These are phyloP conservation scores for Geotrichum fermentans DNA, from an alignment of 1,139 yeast species.

Conservation along the genomic window DNA sequence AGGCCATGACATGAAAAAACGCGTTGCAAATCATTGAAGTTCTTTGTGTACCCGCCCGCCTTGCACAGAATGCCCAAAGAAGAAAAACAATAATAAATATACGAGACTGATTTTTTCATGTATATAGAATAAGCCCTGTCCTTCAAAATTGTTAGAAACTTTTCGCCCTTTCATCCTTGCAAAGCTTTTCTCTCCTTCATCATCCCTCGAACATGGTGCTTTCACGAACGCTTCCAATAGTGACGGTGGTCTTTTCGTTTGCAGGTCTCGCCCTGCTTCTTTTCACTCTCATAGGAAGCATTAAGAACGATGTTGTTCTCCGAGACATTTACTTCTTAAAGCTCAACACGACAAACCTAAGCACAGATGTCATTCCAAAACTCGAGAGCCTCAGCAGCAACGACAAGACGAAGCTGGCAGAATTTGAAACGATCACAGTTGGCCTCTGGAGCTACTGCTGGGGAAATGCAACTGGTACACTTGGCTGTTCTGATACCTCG, in stretches of 20 bases:
- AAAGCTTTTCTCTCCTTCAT: too few relatives aligned
- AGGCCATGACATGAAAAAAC: too few relatives aligned
- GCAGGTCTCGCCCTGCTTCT: slow-evolving; percentile 11
- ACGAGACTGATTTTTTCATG: too few relatives aligned
- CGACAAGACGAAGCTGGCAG: neutral
- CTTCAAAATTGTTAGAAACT: too few relatives aligned
- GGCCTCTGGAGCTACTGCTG: slow-evolving; percentile 15
- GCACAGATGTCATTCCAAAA: slow-evolving; percentile 7
- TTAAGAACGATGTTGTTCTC: slow-evolving; percentile 2
- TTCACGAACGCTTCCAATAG: too few relatives aligned
- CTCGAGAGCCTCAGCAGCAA: neutral
- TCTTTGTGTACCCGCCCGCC: too few relatives aligned
- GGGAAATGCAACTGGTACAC: neutral
- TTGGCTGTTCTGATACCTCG: slow-evolving; percentile 4
- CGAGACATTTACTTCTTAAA: slow-evolving; percentile 12
- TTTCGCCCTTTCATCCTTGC: too few relatives aligned
- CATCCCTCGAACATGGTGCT: too few relatives aligned
- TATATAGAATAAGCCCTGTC: too few relatives aligned
- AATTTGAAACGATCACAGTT: slow-evolving; percentile 1
- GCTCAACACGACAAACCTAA: slow-evolving; percentile 3
- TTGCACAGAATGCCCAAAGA: too few relatives aligned
- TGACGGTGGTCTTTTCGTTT: slow-evolving; percentile 7
- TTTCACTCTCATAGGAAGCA: slow-evolving; percentile 12
- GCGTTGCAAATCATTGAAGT: too few relatives aligned
- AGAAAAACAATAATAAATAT: too few relatives aligned